These are phyloP conservation scores for Geotrichum ghanense DNA, from an alignment of 805 yeast species.

Conservation along the genomic window DNA sequence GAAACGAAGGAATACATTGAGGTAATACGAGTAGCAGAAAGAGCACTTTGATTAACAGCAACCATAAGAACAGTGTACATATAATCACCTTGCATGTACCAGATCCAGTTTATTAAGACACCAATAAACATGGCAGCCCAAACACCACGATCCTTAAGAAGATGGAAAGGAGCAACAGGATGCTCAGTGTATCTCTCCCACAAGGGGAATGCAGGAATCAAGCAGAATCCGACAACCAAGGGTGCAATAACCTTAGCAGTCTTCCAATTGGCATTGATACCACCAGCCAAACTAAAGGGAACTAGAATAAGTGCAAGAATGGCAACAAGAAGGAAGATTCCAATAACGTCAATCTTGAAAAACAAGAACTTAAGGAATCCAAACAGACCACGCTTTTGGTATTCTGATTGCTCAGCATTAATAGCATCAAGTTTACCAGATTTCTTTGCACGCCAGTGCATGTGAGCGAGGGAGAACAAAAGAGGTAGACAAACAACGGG, in stretches of 20 bases:
- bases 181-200: constrained; percentile 52
- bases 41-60: constrained; percentile 44
- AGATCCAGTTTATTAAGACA: constrained; percentile 46
- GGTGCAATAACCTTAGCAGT: constrained; percentile 56
- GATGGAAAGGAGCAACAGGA: constrained; percentile 52
- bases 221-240: constrained; percentile 50
- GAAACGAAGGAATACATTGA: constrained; percentile 55
- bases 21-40: constrained; percentile 57
- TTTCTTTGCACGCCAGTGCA: constrained; percentile 41
- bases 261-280: constrained; percentile 42
- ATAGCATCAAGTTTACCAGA: constrained; percentile 3
- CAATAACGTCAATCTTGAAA: constrained; percentile 58
- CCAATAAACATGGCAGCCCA: constrained; percentile 59
- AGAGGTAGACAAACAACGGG: constrained; percentile 58
- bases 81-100: constrained; percentile 60
- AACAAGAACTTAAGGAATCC: constrained; percentile 24
- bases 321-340: constrained; percentile 43
- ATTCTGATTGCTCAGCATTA: constrained; percentile 6
- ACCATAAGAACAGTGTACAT: constrained; percentile 56
- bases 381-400: constrained; percentile 27
- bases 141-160: constrained; percentile 58
- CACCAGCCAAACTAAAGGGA: constrained; percentile 72
- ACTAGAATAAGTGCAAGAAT: constrained; percentile 54
- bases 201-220: constrained; percentile 44
- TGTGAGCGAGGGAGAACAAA: constrained; percentile 39